Base-by-base conservation (phyloP, 2,329 filamentous ascomycete species). In the Escovopsis weberi region DNA sequence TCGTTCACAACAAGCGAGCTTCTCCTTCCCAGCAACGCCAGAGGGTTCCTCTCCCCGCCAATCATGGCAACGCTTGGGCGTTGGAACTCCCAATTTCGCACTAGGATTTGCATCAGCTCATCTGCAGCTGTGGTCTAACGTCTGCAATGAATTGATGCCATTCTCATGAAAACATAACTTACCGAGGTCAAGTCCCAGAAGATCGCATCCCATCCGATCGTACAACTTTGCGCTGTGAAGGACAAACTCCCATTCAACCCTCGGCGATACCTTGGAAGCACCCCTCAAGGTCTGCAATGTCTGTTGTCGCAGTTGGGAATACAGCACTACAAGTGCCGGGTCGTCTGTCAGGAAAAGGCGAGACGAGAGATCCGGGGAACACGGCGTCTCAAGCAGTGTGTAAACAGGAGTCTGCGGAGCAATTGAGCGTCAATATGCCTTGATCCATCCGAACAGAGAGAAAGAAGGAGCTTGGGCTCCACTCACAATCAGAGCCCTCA, bases 161-260 rank as follows among this genome's bases (percentile, higher is more conserved):
- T 32, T 32, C 8, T 9, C 28, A 7, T 32, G 8, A 32, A 1
- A 11, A 26, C 7, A 40, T 33, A 18, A 45, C 65, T 59, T 69
- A 83, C 80, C 82, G 6, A 96, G 67, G 53, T 93, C 85, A 4
- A 96, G 67, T 1, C 88, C 91, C 0, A 96, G 72, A 8, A 94
- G 62, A 59, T 95, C 89, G 55, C 91, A 94, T 3, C 91, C 89
- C 88, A 91, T 95, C 8, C 85, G 80, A 58, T 83, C 82, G 55
- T 88, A 96, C 15, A 91, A 68, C 42, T 78, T 72, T 12, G 87
- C 85, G 42, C 85, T 94, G 52, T 91, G 85, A 19, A 94, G 66
- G 1, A 95, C 78, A 57, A 95, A 94, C 30, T 83, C 77, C 84
- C 85, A 94, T 61, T 95, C 88, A 4, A 81, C 78, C 47, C 74